Evolutionary conservation across 495 filamentous ascomycete species (phyloP).

Genomic region (Neurospora tetraspora): DNA sequence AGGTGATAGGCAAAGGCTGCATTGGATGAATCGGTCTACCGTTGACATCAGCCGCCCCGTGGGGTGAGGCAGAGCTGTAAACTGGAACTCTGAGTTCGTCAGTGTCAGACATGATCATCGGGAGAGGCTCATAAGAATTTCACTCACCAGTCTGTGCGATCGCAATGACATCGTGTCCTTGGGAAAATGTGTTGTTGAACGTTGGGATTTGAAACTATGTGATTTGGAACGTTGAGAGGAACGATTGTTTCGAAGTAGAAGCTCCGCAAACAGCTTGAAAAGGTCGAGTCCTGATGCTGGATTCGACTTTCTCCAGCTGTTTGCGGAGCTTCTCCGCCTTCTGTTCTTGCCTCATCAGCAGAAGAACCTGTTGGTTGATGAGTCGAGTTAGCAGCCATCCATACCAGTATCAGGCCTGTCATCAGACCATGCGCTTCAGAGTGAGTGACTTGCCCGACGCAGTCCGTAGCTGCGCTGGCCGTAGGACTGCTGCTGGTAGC

Average conservation of each 20-base stretch:
- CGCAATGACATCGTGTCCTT: no score
- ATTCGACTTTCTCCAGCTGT: slow-evolving; percentile 41
- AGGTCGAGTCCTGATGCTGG: slow-evolving; percentile 29
- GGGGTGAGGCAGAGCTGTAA: neutral
- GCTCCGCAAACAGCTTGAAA: no score
- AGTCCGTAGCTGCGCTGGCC: neutral
- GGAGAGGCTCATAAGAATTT: neutral
- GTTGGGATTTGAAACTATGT: no score
- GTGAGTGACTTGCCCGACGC: neutral
- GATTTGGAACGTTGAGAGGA: no score
- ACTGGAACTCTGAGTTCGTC: neutral
- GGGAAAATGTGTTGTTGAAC: no score
- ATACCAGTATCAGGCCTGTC: neutral
- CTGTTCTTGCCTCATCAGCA: slow-evolving; percentile 33
- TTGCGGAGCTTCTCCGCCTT: slow-evolving; percentile 40
- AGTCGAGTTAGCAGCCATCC: neutral
- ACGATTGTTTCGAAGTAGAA: neutral
- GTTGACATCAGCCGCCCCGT: neutral
- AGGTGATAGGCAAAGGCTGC: neutral
- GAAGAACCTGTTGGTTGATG: neutral
- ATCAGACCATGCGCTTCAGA: neutral
- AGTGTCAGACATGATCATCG: neutral
- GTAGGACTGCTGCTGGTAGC: neutral
- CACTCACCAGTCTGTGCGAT: neutral
- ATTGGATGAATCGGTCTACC: neutral